phyloP scores from a whole-genome alignment of 495 filamentous ascomycete genomes.

The Penicillium bovifimosum region DNA sequence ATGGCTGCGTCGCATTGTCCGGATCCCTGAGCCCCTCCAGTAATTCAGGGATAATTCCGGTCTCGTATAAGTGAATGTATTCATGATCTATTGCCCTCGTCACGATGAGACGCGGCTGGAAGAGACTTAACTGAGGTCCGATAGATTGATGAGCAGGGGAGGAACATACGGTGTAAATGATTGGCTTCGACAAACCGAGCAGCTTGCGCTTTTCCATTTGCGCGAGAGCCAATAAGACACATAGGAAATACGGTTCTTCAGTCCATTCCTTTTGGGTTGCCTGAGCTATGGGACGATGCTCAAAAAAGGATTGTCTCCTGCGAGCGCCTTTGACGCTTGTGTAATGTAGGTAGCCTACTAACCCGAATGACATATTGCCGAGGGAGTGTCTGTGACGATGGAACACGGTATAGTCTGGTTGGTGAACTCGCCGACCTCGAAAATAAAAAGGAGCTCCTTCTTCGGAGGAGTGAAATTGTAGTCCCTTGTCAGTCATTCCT shows the following conservation, averaged over 20 bases:
- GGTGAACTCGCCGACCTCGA: constrained; percentile 9
- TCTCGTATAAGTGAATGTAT: constrained; percentile 14
- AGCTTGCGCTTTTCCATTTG: constrained; percentile 14
- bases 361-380: background rate
- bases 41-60: constrained; percentile 12
- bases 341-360: constrained; percentile 16
- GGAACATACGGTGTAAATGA: constrained; percentile 11
- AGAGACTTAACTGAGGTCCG: background rate
- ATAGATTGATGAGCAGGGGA: background rate
- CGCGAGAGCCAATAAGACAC: constrained; percentile 17
- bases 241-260: constrained; percentile 21
- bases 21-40: constrained; percentile 4
- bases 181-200: background rate
- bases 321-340: constrained; percentile 4
- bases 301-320: too few species aligned
- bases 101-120: constrained; percentile 20
- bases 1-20: background rate
- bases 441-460: constrained; percentile 16
- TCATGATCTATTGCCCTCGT: constrained; percentile 5
- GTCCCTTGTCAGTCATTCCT: constrained; percentile 7
- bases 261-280: constrained; percentile 16
- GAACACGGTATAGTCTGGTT: constrained; percentile 13
- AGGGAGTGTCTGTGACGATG: background rate
- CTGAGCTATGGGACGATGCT: too few species aligned
- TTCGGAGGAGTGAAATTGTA: too few species aligned